Evolutionary conservation across 768 basidiomycete species (phyloP), one percentile per base, ranked within the genome.

Genomic region (Pleurotus djamor): DNA sequence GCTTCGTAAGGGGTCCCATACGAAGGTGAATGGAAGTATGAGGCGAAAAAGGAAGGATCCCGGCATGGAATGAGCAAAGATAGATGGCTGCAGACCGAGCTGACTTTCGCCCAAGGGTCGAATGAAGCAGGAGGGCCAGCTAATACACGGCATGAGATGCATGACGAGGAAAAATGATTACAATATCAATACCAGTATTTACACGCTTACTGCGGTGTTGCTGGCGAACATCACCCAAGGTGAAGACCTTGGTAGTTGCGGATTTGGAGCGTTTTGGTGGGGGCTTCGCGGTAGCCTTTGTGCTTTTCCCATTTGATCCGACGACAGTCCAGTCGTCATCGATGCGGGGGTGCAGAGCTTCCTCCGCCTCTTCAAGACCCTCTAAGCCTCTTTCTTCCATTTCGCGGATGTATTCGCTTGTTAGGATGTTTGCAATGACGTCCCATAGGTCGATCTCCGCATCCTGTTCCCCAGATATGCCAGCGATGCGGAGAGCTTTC

Each of bases 101-200:
- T 79, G 14, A 92, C 71, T 60, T 86, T 85, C 0, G 86, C 86
- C 92, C 92, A 93, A 14, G 86, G 84, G 67, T 91, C 89, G 33
- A 78, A 72, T 13, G 71, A 64, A 10, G 74, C 67, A 1, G 60
- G 21, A 57, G 16, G 38, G 59, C 59, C 44, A 45, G 32, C 41
- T 50, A 52, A 32, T 48, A 50, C n/a, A 28, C 21, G 21, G 2
- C 3, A 28, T 28, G 21, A 63, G 52, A 28, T 64, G 67, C 36
- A 12, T 33, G 17, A 32, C 8, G 47, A 32, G 49, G 38, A 14
- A 43, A n/a, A 17, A 45, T 6, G 33, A 35, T 7, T 43, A 44
- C 4, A 61, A 38, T 6, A 50, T 57, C 35, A 66, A 58, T 48
- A 13, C 65, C 56, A 8, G 68, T 61, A 2, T 67, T 59, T 3